Percentiles rank a stretch among this genome's conserved stretches.
Evolutionary conservation across 75 land plant species (phyloP).

Genomic region (Pseudotsuga menziesii): DNA sequence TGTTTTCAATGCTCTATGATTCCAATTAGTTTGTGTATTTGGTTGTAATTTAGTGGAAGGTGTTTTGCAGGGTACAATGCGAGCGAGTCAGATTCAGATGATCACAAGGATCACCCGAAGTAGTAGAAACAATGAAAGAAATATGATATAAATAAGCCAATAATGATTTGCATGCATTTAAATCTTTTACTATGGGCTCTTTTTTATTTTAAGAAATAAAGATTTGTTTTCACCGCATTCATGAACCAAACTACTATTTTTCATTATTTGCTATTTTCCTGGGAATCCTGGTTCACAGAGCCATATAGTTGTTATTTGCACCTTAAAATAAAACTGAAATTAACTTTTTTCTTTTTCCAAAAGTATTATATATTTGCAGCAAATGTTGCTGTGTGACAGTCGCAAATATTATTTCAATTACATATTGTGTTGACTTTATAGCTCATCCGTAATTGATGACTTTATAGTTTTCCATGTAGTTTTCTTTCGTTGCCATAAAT

Average conservation of each 20-base stretch:
- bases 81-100: conserved; percentile 11
- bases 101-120: not conserved
- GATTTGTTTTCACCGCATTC: not conserved
- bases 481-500: too few species aligned
- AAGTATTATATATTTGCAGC: too few species aligned
- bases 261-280: not conserved
- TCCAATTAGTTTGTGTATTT: too few species aligned
- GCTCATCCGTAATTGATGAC: too few species aligned
- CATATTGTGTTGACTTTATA: too few species aligned
- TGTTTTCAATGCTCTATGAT: not conserved
- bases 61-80: conserved; percentile 12
- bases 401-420: too few species aligned
- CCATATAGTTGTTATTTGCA: not conserved
- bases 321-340: too few species aligned
- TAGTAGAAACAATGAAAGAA: not conserved
- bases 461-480: too few species aligned
- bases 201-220: not conserved
- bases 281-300: not conserved
- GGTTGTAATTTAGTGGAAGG: not conserved
- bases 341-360: too few species aligned
- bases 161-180: not conserved
- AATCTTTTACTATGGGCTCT: not conserved
- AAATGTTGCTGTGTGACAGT: too few species aligned
- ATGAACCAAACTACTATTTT: not conserved
- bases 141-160: not conserved